Evolutionary conservation across 2,329 filamentous ascomycete species (phyloP), one percentile per base, ranked within the genome.

Genomic region (Alternaria viburni): DNA sequence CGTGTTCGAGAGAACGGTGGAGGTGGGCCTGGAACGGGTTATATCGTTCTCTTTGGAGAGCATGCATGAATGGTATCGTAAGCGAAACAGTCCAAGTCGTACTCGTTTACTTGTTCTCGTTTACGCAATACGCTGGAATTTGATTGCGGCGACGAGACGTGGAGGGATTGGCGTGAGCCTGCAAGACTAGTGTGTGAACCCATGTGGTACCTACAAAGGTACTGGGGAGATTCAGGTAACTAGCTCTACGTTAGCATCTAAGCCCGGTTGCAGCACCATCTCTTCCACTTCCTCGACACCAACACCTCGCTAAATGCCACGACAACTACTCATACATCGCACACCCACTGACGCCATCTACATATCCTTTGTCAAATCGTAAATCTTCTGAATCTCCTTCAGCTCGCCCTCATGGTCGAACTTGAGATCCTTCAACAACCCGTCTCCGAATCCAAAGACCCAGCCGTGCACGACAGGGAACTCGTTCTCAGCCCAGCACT

Each of bases 391-490:
- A 57, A 90, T 86, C 62, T 85, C 83, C 57, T 77, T 78, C 47
- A 90, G 79, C 77, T 85, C 84, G 12, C 80, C 77, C 79, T 88
- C 84, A 68, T 89, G 88, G 73, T 90, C 85, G 67, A 90, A 83
- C 74, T 90, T 83, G 63, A 90, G 80, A 73, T 90, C 88, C 77
- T 87, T 89, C 62, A 92, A 82, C 72, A 90, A 79, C 10, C 90
- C 90, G 72, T 91, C 88, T 57, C 87, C 80, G 70, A 92, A 89
- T 66, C 86, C 88, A 82, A 92, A 92, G 47, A 91, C 89, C 89
- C 89, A 92, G 36, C 89, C 90, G 80, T 91, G 90, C 56, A 92
- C 89, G 65, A 92, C 85, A 56, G 90, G 90, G 74, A 86, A 92
- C 69, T 85, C 80, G 71, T 90, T 88, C 74, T 86, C 78, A 49